Percentiles rank a stretch among this genome's conserved stretches.
Evolutionary conservation across 2,329 filamentous ascomycete species (phyloP).

Genomic region (Phaeosphaeria sp.): DNA sequence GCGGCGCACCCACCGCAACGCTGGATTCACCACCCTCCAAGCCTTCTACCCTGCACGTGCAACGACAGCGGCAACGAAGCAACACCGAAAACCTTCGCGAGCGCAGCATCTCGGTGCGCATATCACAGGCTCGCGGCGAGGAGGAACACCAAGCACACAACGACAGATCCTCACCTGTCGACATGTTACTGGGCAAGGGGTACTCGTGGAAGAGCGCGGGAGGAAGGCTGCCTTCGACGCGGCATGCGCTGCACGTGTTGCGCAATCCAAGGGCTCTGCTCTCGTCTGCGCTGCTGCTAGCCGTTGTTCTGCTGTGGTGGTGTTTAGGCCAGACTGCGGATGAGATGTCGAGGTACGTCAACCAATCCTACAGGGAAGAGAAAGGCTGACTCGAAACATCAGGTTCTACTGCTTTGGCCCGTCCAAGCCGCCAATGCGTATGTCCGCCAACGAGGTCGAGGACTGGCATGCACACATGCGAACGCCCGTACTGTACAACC

Average conservation of each 20-base stretch:
- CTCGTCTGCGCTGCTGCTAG: slow-evolving; percentile 71
- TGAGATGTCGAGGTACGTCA: slow-evolving; percentile 85
- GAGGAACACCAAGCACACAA: slow-evolving; percentile 29
- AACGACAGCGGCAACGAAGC: slow-evolving; percentile 39
- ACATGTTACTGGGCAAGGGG: slow-evolving; percentile 89
- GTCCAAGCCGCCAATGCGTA: slow-evolving; percentile 92
- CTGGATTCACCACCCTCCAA: slow-evolving; percentile 37
- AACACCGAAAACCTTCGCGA: slow-evolving; percentile 36
- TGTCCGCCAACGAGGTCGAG: slow-evolving; percentile 88
- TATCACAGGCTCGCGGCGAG: slow-evolving; percentile 39
- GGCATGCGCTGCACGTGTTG: slow-evolving; percentile 68
- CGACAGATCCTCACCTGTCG: slow-evolving; percentile 21
- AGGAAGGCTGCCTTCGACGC: slow-evolving; percentile 77
- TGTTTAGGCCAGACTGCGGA: slow-evolving; percentile 79
- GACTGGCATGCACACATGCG: slow-evolving; percentile 88
- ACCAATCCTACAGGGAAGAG: background rate
- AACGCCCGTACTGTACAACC: slow-evolving; percentile 95
- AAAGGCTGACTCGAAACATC: slow-evolving; percentile 27
- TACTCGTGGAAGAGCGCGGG: slow-evolving; percentile 91
- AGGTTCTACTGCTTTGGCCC: slow-evolving; percentile 99
- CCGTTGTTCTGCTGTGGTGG: slow-evolving; percentile 85
- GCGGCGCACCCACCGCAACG: slow-evolving; percentile 25
- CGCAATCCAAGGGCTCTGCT: slow-evolving; percentile 81
- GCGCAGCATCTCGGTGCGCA: slow-evolving; percentile 39
- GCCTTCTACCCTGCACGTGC: slow-evolving; percentile 35